Evolutionary conservation across 345 rosid species (phyloP).

Genomic region (Eucalyptus regnans): DNA sequence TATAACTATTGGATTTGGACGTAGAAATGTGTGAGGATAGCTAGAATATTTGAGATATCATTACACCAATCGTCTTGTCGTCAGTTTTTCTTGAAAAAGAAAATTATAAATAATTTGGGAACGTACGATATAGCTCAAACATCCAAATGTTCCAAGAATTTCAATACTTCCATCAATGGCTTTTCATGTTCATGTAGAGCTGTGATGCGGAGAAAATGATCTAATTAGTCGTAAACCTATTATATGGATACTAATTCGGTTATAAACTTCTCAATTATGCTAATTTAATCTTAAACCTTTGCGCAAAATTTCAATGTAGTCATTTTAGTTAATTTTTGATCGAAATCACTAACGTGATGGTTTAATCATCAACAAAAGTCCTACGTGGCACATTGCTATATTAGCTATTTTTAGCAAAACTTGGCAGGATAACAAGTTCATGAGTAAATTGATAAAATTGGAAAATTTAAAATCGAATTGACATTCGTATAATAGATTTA

Average conservation of each 20-base stretch:
- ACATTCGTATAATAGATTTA: background rate
- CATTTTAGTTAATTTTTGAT: background rate
- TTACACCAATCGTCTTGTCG: background rate
- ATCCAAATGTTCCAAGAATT: background rate
- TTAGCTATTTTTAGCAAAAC: rapidly evolving
- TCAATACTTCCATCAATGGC: background rate
- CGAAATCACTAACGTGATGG: background rate
- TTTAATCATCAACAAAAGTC: background rate
- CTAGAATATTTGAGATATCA: background rate
- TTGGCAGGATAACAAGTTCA: background rate
- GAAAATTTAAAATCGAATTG: background rate
- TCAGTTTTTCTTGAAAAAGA: background rate
- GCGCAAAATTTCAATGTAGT: background rate
- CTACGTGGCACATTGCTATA: too few species aligned
- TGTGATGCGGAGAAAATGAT: background rate
- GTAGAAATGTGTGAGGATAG: background rate
- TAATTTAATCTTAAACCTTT: background rate
- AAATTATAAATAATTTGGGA: background rate
- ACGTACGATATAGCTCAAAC: background rate
- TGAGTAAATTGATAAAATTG: background rate
- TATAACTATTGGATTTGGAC: background rate
- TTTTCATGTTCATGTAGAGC: background rate
- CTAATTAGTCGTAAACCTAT: background rate
- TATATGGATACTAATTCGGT: background rate
- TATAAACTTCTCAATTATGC: background rate